A percentile compares a stretch with the other conserved stretches of the same genome.
Evolutionary conservation across 805 yeast genomes (phyloP).

Genomic region (Ogataea pini): DNA sequence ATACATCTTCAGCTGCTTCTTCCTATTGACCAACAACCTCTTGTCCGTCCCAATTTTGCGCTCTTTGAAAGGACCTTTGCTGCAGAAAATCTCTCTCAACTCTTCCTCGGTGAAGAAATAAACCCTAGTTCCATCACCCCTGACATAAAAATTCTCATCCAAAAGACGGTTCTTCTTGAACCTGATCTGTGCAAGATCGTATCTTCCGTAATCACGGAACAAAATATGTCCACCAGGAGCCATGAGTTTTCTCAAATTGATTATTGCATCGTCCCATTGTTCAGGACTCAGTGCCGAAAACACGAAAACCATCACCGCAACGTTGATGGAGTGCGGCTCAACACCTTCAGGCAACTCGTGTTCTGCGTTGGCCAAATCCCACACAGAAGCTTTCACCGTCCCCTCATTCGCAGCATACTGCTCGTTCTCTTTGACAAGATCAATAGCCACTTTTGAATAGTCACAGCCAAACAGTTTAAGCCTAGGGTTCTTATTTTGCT

Average conservation of each 20-base stretch:
- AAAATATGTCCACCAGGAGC: constrained; percentile 92
- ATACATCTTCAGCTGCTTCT: constrained; percentile 91
- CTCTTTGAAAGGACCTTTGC: constrained; percentile 56
- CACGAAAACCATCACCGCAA: constrained; percentile 93
- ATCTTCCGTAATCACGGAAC: constrained; percentile 93
- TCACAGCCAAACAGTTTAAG: constrained; percentile 82
- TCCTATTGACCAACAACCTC: constrained; percentile 86
- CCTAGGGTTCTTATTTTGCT: constrained; percentile 78
- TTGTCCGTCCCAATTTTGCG: constrained; percentile 85
- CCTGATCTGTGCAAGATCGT: constrained; percentile 92
- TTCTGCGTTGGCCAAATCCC: constrained; percentile 88
- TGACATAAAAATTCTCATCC: constrained; percentile 90
- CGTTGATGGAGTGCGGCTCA: constrained; percentile 79
- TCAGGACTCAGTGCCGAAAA: constrained; percentile 89
- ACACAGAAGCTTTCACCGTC: constrained; percentile 77
- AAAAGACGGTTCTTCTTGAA: constrained; percentile 84
- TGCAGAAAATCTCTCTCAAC: constrained; percentile 68
- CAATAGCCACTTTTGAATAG: constrained; percentile 86
- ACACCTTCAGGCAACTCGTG: constrained; percentile 81
- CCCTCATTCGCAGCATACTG: constrained; percentile 53
- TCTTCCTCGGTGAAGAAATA: constrained; percentile 97
- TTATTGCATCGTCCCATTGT: constrained; percentile 84
- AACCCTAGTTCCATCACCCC: constrained; percentile 98
- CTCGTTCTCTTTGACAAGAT: constrained; percentile 68
- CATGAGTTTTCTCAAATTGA: constrained; percentile 66